Evolutionary conservation across 805 yeast genomes (phyloP).

Genomic region (Ogataea wickerhamii): DNA sequence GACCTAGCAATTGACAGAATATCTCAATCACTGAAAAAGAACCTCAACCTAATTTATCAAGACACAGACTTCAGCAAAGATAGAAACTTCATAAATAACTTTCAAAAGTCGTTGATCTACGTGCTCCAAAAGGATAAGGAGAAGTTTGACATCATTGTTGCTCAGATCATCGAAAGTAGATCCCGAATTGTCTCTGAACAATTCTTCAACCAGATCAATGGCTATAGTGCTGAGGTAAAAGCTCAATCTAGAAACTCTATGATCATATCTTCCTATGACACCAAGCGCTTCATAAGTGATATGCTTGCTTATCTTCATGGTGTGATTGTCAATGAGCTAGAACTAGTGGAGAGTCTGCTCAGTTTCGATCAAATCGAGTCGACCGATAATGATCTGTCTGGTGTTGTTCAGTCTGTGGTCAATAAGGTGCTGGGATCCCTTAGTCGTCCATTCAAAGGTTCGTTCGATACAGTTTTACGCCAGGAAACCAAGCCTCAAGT

Average conservation of each 20-base stretch:
- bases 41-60: slow-evolving; percentile 26
- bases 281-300: slow-evolving; percentile 80
- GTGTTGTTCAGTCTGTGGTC: slow-evolving; percentile 36
- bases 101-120: slow-evolving; percentile 32
- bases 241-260: slow-evolving; percentile 39
- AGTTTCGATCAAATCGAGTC: slow-evolving; percentile 32
- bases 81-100: slow-evolving; percentile 19
- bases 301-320: slow-evolving; percentile 85
- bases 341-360: slow-evolving; percentile 63
- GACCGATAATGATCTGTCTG: slow-evolving; percentile 19
- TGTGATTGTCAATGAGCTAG: slow-evolving; percentile 82
- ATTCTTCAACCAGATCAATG: slow-evolving; percentile 55
- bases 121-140: slow-evolving; percentile 38
- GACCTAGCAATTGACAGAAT: slow-evolving; percentile 53
- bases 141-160: slow-evolving; percentile 56
- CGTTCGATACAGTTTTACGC: slow-evolving; percentile 65
- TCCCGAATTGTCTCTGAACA: slow-evolving; percentile 63
- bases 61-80: slow-evolving; percentile 19
- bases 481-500: slow-evolving; percentile 56
- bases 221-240: slow-evolving; percentile 26
- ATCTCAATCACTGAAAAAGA: slow-evolving; percentile 35
- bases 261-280: slow-evolving; percentile 69
- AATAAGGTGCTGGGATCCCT: slow-evolving; percentile 51
- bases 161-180: slow-evolving; percentile 64
- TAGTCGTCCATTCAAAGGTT: slow-evolving; percentile 56